These are phyloP conservation scores for Fistulinella cinereoalba DNA, from an alignment of 1,284 basidiomycete species.

Conservation along the genomic window DNA sequence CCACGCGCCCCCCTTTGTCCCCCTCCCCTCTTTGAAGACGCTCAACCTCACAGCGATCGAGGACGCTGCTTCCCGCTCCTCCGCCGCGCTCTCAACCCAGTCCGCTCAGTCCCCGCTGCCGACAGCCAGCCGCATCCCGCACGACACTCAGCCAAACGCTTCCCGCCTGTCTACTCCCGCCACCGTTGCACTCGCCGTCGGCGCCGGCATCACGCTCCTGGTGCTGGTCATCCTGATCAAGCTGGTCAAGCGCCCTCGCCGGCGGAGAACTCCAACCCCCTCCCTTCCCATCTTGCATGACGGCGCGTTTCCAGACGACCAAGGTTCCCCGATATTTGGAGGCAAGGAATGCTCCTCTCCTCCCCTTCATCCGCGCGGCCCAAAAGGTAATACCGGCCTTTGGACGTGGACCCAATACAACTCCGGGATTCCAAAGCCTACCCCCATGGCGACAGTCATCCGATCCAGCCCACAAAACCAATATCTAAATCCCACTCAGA, in stretches of 20 bases:
- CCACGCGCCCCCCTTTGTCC: no score
- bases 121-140: conserved; percentile 2
- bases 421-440: conserved; percentile 36
- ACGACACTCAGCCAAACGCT: conserved; percentile 4
- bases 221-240: conserved; percentile 51
- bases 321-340: conserved; percentile 71
- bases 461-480: conserved; percentile 22
- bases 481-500: conserved; percentile 3
- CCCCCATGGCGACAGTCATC: conserved; percentile 28
- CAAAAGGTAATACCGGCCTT: conserved; percentile 36
- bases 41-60: conserved; percentile 25
- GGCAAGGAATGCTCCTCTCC: conserved; percentile 63
- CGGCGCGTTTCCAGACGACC: conserved; percentile 46
- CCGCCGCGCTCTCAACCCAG: conserved; percentile 5
- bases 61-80: conserved; percentile 15
- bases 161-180: conserved; percentile 36
- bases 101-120: conserved; percentile 9
- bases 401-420: conserved; percentile 66
- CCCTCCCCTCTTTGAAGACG: conserved; percentile 31
- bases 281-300: conserved; percentile 70
- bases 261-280: conserved; percentile 53
- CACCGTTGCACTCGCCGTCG: conserved; percentile 57
- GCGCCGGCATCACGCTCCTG: conserved; percentile 54
- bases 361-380: conserved; percentile 33
- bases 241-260: conserved; percentile 47